A percentile compares a stretch with the other conserved stretches of the same genome.
Conservation (phyloP, 2,329 filamentous ascomycete species). For the Uncinocarpus reesii region DNA sequence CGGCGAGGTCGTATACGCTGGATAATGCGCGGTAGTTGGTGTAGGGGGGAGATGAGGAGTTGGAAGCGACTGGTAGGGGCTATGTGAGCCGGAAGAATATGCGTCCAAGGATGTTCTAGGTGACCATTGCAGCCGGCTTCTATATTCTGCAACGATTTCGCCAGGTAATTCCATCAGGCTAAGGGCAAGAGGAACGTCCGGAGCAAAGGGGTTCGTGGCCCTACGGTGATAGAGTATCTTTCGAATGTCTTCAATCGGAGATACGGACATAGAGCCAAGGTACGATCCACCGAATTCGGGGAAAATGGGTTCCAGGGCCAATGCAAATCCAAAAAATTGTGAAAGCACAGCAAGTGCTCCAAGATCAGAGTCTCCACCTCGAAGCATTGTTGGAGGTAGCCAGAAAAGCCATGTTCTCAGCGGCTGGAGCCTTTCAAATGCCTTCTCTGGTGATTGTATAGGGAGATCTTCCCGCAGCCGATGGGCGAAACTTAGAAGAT, state of each 20-base stretch:
- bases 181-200: conserved; percentile 52
- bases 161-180: conserved; percentile 63
- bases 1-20: conserved; percentile 33
- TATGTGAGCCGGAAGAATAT: conserved; percentile 30
- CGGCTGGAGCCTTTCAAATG: conserved; percentile 81
- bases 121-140: conserved; percentile 56
- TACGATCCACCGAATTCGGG: conserved; percentile 85
- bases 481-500: conserved; percentile 62
- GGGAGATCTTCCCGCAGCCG: conserved; percentile 61
- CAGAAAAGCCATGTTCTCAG: conserved; percentile 91
- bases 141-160: conserved; percentile 58
- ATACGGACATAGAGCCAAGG: conserved; percentile 67
- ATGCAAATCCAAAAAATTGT: conserved; percentile 80
- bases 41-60: conserved; percentile 27
- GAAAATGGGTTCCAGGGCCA: conserved; percentile 82
- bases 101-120: conserved; percentile 29
- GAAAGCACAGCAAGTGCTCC: conserved; percentile 74
- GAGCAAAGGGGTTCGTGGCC: conserved; percentile 47
- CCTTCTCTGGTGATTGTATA: conserved; percentile 62
- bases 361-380: conserved; percentile 63
- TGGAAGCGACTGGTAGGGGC: conserved; percentile 27
- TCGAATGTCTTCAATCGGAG: conserved; percentile 78
- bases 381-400: conserved; percentile 76
- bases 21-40: conserved; percentile 30
- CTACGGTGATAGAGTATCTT: conserved; percentile 61